Evolutionary conservation across 2,329 filamentous ascomycete species (phyloP).

Genomic region (Penicillium sp.): DNA sequence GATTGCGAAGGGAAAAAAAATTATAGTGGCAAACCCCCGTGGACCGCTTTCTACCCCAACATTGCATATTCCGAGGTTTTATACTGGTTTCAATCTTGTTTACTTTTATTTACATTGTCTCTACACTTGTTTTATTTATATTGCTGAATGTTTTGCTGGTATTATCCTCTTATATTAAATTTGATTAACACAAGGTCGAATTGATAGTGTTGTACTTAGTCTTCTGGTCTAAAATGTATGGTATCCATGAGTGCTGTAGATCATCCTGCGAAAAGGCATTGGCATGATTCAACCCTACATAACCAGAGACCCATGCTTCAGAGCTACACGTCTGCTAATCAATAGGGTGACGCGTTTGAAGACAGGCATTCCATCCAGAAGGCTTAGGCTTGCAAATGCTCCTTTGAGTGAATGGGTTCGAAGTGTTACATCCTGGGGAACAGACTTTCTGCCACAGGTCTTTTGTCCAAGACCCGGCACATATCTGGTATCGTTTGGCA

Average conservation of each 20-base stretch:
- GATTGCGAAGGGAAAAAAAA: constrained; percentile 27
- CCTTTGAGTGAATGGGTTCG: background rate
- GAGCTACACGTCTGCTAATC: background rate
- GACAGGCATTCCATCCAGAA: background rate
- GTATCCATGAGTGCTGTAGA: background rate
- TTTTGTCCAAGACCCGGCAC: background rate
- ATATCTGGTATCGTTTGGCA: background rate
- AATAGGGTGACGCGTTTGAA: background rate
- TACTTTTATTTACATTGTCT: background rate
- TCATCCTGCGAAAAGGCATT: background rate
- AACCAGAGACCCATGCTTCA: background rate
- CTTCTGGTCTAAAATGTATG: background rate
- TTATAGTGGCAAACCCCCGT: constrained; percentile 24
- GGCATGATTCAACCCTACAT: background rate
- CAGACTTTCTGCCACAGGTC: background rate
- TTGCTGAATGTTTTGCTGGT: background rate
- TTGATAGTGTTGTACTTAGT: background rate
- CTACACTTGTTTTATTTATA: background rate
- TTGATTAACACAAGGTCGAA: background rate
- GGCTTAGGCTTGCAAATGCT: background rate
- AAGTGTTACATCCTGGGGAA: background rate
- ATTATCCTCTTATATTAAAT: background rate
- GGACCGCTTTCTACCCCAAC: constrained; percentile 18
- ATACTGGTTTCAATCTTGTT: background rate
- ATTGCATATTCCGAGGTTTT: background rate